A percentile compares a stretch with the other conserved stretches of the same genome.
These are phyloP conservation scores for Carex parvula DNA, from an alignment of 176 grass and related monocot genomes.

Conservation along the genomic window DNA sequence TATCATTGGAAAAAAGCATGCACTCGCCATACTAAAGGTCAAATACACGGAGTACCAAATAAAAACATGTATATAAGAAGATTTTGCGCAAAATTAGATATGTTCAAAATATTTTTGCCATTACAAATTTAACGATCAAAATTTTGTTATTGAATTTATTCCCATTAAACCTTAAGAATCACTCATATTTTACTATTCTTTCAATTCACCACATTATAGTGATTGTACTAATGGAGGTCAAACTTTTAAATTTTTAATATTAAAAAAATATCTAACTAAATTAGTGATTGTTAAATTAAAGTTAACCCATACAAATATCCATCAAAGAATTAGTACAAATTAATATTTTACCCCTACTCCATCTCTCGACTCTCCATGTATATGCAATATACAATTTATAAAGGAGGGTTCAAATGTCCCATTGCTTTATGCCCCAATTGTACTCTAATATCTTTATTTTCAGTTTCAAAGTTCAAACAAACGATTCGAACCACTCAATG, in stretches of 20 bases:
- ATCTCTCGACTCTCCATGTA: no score
- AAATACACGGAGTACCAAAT: neutral
- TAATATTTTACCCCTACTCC: no score
- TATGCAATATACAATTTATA: no score
- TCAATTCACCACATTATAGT: no score
- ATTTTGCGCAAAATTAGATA: neutral
- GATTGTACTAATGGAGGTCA: neutral
- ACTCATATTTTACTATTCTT: no score
- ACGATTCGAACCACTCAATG: no score
- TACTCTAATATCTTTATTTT: no score
- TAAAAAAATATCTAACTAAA: neutral
- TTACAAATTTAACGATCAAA: neutral
- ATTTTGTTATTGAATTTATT: neutral
- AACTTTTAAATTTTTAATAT: neutral
- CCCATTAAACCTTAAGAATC: neutral
- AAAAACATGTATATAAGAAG: neutral
- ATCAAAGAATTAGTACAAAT: no score
- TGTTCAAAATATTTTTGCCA: neutral
- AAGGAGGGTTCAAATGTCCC: no score
- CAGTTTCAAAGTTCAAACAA: no score
- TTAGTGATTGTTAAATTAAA: neutral
- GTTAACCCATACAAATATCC: no score
- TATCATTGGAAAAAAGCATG: neutral
- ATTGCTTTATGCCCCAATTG: no score
- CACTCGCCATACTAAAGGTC: neutral